Base-by-base conservation (phyloP, 345 rosid species). In the Arabidopsis thaliana region DNA sequence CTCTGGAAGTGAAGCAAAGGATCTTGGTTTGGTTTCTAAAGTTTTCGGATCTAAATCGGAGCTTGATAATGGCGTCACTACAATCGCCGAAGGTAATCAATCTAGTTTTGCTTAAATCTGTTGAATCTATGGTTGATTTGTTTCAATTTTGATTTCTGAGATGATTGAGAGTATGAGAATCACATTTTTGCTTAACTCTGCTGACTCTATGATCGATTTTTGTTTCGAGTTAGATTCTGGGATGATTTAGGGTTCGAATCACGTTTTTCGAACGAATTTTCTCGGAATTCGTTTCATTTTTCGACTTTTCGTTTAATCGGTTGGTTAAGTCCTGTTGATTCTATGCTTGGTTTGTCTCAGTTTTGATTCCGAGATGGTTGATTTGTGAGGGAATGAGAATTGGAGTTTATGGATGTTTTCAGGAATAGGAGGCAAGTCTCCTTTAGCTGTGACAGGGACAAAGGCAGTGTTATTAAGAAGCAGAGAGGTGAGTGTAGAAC, bases 351-450 rank as follows among this genome's bases (percentile, higher is more conserved):
- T 55, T 55, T 55, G 22, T 3, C 13, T 30, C 59, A 7, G 1
- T 24, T 3, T 57, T 57, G 24, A 55, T 55, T 55, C 23, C 13
- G 23, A 4, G 37, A 58, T 34, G 13, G 16, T 33, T 28, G 32
- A 4, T 28, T 28, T 28, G 3, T 34, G 7, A 28, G 1, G 9
- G 20, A 28, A 28, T 13, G 36, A 42, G 58, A 56, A 74, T 28
- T 3, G 0, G 52, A 23, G 16, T 22, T 70, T 45, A 0, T 51
- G 0, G 14, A 24, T 23, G 1, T 23, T 56, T 38, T 22, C 84
- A 90, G 97, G 83, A 28, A 83, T 92, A 48, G 93, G 86, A 49
- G 83, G 78, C 37, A 94, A 90, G 82, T 87, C 97, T 48, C 96
- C 93, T 0, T 82, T 90, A 11, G 97, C 95, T 0, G 85, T 91